Conservation (phyloP, 805 yeast species). For the Naumovozyma dairenensis region DNA sequence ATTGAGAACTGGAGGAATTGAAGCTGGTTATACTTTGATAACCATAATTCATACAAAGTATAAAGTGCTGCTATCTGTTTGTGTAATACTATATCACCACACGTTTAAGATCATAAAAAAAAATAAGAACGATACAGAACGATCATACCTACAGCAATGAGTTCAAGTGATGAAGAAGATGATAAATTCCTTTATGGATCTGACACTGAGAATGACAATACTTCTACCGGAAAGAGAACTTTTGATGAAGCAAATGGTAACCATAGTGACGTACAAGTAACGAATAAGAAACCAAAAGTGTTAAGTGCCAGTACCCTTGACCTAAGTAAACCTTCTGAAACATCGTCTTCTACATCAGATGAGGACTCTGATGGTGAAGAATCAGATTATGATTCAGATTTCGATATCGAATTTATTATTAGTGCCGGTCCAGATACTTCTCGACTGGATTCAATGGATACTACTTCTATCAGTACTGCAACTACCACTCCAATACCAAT, state of each 20-base stretch:
- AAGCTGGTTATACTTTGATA: too few species aligned
- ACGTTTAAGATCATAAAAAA: too few species aligned
- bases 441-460: constrained; percentile 21
- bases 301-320: too few species aligned
- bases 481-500: constrained; percentile 7
- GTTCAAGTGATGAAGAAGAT: constrained; percentile 28
- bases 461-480: constrained; percentile 13
- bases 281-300: constrained; percentile 5
- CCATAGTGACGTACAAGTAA: constrained; percentile 5
- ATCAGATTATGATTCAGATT: constrained; percentile 41
- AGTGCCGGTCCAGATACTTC: constrained; percentile 32
- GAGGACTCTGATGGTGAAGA: constrained; percentile 32
- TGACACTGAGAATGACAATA: constrained; percentile 19
- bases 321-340: too few species aligned
- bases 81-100: too few species aligned
- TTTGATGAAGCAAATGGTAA: too few species aligned
- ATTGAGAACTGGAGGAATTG: too few species aligned
- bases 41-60: too few species aligned
- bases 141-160: constrained; percentile 9
- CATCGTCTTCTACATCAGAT: constrained; percentile 10
- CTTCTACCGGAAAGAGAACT: constrained; percentile 5
- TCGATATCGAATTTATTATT: constrained; percentile 78
- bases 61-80: too few species aligned
- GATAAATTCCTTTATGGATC: constrained; percentile 29
- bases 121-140: too few species aligned